Percentiles rank a stretch among this genome's conserved stretches.
Conservation (phyloP, 345 rosid species). For the Citrus australasica region DNA sequence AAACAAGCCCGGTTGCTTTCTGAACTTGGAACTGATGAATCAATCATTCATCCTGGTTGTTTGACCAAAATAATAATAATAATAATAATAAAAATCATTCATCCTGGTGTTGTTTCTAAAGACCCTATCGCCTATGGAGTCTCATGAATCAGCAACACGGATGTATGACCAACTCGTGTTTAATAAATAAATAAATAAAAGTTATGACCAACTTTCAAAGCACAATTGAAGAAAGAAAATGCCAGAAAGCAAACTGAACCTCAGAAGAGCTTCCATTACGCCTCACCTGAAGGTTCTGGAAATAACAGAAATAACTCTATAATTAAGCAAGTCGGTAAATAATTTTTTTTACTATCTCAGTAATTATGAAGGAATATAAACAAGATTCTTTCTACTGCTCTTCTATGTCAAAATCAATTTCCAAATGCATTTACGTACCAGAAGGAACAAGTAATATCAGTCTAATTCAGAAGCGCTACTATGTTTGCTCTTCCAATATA, state of each 20-base stretch:
- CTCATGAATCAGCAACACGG: neutral
- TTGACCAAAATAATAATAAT: no score
- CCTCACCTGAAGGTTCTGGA: no score
- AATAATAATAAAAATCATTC: neutral
- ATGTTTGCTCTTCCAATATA: neutral
- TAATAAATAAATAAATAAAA: neutral
- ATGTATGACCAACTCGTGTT: neutral
- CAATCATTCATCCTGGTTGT: neutral
- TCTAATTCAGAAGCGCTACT: neutral
- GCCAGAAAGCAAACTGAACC: neutral
- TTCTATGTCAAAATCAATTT: constrained; percentile 14
- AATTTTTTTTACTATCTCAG: neutral
- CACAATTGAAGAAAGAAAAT: neutral
- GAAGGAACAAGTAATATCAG: neutral
- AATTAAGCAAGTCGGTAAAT: neutral
- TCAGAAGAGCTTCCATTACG: neutral
- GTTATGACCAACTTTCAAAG: no score
- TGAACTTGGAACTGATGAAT: neutral
- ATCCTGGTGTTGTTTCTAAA: neutral
- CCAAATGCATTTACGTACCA: neutral
- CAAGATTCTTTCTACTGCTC: neutral
- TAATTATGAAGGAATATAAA: constrained; percentile 4
- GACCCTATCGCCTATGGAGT: neutral
- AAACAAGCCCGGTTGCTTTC: neutral
- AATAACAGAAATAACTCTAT: no score